Conservation (phyloP, 805 yeast species). For the Yamadazyma scolyti region DNA sequence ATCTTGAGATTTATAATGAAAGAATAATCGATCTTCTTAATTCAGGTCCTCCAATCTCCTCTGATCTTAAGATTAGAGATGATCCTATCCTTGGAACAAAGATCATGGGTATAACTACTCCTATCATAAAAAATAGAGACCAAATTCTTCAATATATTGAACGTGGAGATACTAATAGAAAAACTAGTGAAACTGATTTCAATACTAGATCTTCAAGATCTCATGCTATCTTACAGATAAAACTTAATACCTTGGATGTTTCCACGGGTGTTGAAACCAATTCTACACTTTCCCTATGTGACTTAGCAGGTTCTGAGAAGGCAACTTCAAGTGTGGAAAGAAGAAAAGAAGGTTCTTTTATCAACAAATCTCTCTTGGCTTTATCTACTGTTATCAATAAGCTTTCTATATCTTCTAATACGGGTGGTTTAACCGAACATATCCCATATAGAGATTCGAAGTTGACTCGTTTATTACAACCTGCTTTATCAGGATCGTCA, state of each 20-base stretch:
- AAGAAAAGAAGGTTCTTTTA: slow-evolving; percentile 89
- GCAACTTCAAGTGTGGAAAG: slow-evolving; percentile 73
- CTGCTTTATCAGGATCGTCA: slow-evolving; percentile 85
- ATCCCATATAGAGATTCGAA: slow-evolving; percentile 93
- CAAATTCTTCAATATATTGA: slow-evolving; percentile 61
- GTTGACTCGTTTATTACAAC: slow-evolving; percentile 84
- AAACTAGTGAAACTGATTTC: slow-evolving; percentile 86
- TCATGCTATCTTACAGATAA: slow-evolving; percentile 80
- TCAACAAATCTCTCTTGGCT: slow-evolving; percentile 86
- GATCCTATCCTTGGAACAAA: slow-evolving; percentile 68
- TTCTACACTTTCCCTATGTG: slow-evolving; percentile 81
- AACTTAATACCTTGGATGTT: slow-evolving; percentile 45
- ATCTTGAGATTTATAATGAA: slow-evolving; percentile 86
- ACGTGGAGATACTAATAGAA: slow-evolving; percentile 69
- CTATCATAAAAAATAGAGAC: slow-evolving; percentile 49
- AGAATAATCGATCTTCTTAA: slow-evolving; percentile 72
- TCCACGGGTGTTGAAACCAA: slow-evolving; percentile 35
- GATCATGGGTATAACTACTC: slow-evolving; percentile 70
- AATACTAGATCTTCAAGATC: slow-evolving; percentile 86
- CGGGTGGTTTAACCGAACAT: slow-evolving; percentile 46
- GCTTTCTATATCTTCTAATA: slow-evolving; percentile 43
- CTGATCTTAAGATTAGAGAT: slow-evolving; percentile 74
- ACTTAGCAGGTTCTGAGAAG: slow-evolving; percentile 94
- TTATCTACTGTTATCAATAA: slow-evolving; percentile 90
- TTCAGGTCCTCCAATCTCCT: slow-evolving; percentile 18